Evolutionary conservation across 306 rosid species (phyloP), one percentile per base, ranked within the genome.

Genomic region (Medicago ruthenica): DNA sequence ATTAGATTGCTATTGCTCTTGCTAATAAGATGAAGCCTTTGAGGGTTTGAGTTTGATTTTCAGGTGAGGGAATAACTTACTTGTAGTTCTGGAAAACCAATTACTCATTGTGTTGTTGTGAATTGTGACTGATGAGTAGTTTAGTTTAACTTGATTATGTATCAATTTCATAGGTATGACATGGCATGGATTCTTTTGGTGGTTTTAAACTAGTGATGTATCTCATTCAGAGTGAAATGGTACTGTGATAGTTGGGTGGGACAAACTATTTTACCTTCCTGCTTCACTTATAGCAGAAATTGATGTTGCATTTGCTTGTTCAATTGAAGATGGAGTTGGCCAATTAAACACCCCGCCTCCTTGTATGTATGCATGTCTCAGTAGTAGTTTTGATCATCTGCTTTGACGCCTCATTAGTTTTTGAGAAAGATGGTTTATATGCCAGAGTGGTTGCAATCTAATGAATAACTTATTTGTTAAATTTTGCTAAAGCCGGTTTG

Each of bases 11-110:
- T 9, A 55, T 95, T 22, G 97, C 97, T n/a, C 92, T 86, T 81
- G 86, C 93, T 0, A 90, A 89, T 72, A 95, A 95, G 81, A 84
- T 95, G 90, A 93, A 92, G 91, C 96, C 92, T 76, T 88, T 95
- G 92, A 92, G 86, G 83, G 98, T 89, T 71, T 90, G 87, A 88
- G 74, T 79, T 83, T 92, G 87, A 88, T 70, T 79, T 83, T 75
- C 18, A 77, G 69, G 88, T 81, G 45, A 22, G 77, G 36, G 16
- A 47, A 55, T 57, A 39, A 41, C 22, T 74, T 34, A 11, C 27
- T 37, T 68, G 14, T 63, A 13, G 51, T 44, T 59, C 5, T 60
- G 6, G 12, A 16, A 24, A 61, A 34, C 3, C 55, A 54, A 10
- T 41, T 44, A 7, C 22, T 13, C 17, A 13, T 48, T 65, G 55